Percentiles rank a stretch among this genome's conserved stretches.
Evolutionary conservation across 2,329 filamentous ascomycete genomes (phyloP).

Genomic region (Claviceps spartinae): DNA sequence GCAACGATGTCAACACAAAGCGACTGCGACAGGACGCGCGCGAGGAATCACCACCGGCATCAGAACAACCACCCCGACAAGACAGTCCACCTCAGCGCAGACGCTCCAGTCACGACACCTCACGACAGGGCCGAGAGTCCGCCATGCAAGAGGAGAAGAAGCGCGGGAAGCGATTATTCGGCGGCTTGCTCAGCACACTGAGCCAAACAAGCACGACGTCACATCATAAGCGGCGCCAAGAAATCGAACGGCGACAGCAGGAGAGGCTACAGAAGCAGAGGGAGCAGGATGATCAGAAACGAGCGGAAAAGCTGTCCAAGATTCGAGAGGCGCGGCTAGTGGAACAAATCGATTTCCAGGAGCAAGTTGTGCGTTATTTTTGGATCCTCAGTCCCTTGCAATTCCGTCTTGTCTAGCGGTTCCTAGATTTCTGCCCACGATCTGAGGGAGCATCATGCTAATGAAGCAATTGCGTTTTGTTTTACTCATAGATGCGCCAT

Average conservation of each 20-base stretch:
- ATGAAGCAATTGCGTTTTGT: no score
- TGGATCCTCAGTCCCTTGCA: not conserved
- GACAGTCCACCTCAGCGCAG: slow-evolving; percentile 4
- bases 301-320: slow-evolving; percentile 50
- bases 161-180: slow-evolving; percentile 74
- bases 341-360: slow-evolving; percentile 64
- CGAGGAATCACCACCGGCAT: not conserved
- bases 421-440: not conserved
- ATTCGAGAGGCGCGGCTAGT: slow-evolving; percentile 45
- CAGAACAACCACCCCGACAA: not conserved
- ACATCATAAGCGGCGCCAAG: slow-evolving; percentile 56
- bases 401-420: not conserved
- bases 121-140: slow-evolving; percentile 11
- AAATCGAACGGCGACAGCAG: slow-evolving; percentile 72
- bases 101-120: not conserved
- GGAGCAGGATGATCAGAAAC: slow-evolving; percentile 54
- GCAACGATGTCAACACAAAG: slow-evolving; percentile 9
- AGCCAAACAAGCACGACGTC: slow-evolving; percentile 54
- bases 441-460: not conserved
- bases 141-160: slow-evolving; percentile 59
- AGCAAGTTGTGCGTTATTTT: slow-evolving; percentile 47
- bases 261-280: slow-evolving; percentile 62
- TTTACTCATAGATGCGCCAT: slow-evolving; percentile 52
- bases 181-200: slow-evolving; percentile 63
- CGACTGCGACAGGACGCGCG: slow-evolving; percentile 11